A percentile compares a stretch with the other conserved stretches of the same genome.
Evolutionary conservation across 768 basidiomycete species (phyloP).

Genomic region (Termitomyces titanicus): DNA sequence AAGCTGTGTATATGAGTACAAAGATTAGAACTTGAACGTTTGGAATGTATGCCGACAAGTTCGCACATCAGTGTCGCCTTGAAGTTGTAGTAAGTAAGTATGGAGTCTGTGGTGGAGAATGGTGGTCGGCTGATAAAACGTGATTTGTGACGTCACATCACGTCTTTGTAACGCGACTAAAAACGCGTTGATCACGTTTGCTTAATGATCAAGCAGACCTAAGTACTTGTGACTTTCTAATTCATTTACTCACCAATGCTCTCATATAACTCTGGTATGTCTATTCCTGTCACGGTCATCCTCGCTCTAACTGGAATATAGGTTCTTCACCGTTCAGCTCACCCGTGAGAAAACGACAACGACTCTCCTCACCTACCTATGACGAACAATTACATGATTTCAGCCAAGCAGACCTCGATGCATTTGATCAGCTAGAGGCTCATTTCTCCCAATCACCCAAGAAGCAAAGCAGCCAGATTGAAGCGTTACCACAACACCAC

Average conservation of each 20-base stretch:
- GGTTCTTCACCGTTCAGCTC: slow-evolving; percentile 33
- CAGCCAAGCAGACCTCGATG: slow-evolving; percentile 53
- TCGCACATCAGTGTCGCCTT: not conserved
- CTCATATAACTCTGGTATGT: slow-evolving; percentile 8
- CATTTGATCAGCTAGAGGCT: slow-evolving; percentile 51
- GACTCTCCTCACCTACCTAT: slow-evolving; percentile 65
- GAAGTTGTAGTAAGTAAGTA: too few species aligned
- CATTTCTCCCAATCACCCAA: slow-evolving; percentile 23
- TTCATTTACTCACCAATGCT: not conserved
- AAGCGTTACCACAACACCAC: not conserved
- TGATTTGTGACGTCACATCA: slow-evolving; percentile 13
- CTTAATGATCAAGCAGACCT: not conserved
- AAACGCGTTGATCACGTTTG: slow-evolving; percentile 19
- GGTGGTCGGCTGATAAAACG: not conserved
- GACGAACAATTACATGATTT: slow-evolving; percentile 48
- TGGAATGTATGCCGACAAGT: not conserved
- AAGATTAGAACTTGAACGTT: not conserved
- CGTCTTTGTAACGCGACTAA: slow-evolving; percentile 18
- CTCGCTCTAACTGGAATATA: slow-evolving; percentile 5
- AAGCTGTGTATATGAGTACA: not conserved
- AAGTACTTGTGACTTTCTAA: not conserved
- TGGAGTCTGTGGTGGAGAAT: too few species aligned
- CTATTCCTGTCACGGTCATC: not conserved
- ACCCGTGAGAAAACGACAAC: slow-evolving; percentile 53
- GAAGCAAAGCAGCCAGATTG: slow-evolving; percentile 3